phyloP scores from a whole-genome alignment of 306 rosid genomes.

The Leucaena leucocephala region DNA sequence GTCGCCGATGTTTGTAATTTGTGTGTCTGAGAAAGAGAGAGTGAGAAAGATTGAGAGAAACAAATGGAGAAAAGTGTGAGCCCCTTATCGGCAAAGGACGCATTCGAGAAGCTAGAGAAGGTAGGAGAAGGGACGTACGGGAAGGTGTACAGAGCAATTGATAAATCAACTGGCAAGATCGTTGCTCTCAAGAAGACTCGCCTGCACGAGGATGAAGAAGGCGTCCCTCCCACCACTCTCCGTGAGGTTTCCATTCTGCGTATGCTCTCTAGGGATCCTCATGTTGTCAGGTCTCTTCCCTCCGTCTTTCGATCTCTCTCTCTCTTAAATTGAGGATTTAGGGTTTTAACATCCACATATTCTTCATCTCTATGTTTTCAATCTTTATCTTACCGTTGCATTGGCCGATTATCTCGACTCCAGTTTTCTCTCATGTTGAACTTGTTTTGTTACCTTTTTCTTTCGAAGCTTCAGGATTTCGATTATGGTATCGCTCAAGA shows the following conservation, averaged over 20 bases:
- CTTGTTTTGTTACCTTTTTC: background rate
- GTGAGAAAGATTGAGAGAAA: constrained; percentile 15
- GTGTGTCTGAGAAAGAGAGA: background rate
- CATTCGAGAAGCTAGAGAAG: constrained; percentile 86
- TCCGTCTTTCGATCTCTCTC: background rate
- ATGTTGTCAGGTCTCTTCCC: constrained; percentile 51
- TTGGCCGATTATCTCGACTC: background rate
- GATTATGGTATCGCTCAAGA: background rate
- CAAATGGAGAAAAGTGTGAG: constrained; percentile 44
- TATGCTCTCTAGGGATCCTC: constrained; percentile 96
- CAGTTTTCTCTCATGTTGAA: background rate
- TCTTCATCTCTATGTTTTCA: background rate
- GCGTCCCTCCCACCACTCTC: constrained; percentile 97
- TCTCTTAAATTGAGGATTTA: background rate
- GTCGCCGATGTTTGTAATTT: background rate
- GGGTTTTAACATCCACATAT: background rate
- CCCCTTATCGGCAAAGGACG: constrained; percentile 73
- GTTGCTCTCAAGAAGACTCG: constrained; percentile 95
- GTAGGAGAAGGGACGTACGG: constrained; percentile 96
- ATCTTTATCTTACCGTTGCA: background rate
- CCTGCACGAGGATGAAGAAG: constrained; percentile 96
- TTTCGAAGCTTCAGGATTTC: background rate
- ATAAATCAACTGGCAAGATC: constrained; percentile 82
- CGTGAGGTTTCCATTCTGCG: constrained; percentile 91
- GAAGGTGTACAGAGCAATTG: constrained; percentile 86